These are phyloP conservation scores for Pichia cephalocereana DNA, from an alignment of 805 yeast species.

Conservation along the genomic window DNA sequence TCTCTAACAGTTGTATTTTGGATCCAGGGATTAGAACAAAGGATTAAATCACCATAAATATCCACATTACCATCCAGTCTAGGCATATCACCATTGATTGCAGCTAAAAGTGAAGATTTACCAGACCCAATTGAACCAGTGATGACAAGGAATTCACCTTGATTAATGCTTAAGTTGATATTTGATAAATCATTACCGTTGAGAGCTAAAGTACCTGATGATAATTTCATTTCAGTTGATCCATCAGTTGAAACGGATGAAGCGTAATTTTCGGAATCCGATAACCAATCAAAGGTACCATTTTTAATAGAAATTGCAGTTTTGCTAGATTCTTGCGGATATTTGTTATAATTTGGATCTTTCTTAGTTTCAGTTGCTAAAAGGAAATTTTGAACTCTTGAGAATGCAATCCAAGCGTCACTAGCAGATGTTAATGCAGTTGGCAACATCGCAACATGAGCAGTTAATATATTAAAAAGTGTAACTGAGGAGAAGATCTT, in stretches of 20 bases:
- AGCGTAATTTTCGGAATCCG: neutral
- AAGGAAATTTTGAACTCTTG: slow-evolving; percentile 46
- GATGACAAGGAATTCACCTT: slow-evolving; percentile 62
- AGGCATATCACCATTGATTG: slow-evolving; percentile 62
- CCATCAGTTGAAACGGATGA: neutral
- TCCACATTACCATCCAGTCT: slow-evolving; percentile 41
- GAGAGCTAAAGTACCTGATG: no score
- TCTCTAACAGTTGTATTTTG: slow-evolving; percentile 35
- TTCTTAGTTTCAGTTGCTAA: slow-evolving; percentile 31
- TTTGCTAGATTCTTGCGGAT: slow-evolving; percentile 7
- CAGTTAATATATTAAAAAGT: slow-evolving; percentile 51
- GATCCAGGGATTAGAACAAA: slow-evolving; percentile 62
- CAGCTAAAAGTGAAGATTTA: slow-evolving; percentile 61
- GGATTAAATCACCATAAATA: slow-evolving; percentile 42
- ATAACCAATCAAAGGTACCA: slow-evolving; percentile 64
- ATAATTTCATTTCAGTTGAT: neutral
- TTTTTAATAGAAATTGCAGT: slow-evolving; percentile 39
- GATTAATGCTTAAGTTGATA: slow-evolving; percentile 42
- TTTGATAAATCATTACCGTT: slow-evolving; percentile 31
- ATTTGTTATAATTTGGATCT: slow-evolving; percentile 14
- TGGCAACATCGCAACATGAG: slow-evolving; percentile 61
- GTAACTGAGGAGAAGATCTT: slow-evolving; percentile 63
- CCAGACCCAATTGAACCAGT: slow-evolving; percentile 82
- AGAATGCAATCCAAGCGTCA: slow-evolving; percentile 60
- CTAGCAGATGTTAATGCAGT: slow-evolving; percentile 58